Evolutionary conservation across 2,329 filamentous ascomycete genomes (phyloP).

Genomic region (Cladosporium sp.): DNA sequence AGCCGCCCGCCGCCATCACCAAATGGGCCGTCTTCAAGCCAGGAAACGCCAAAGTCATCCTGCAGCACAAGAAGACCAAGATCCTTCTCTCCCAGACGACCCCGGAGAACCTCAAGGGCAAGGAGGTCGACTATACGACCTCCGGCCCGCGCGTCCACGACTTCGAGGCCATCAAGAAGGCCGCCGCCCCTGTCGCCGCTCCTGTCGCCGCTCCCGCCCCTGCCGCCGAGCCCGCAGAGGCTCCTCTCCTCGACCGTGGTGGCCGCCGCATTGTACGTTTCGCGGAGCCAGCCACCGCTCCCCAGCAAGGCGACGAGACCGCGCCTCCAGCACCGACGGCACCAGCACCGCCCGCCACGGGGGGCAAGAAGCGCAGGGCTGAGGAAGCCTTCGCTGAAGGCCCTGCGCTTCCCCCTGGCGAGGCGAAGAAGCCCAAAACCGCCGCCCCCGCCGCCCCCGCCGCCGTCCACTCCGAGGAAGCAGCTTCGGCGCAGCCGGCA

Average conservation of each 20-base stretch:
- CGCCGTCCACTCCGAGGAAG: not conserved
- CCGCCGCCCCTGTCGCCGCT: not conserved
- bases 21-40: slow-evolving; percentile 17
- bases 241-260: slow-evolving; percentile 3
- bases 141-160: slow-evolving; percentile 20
- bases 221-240: too few relatives aligned
- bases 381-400: not conserved
- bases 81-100: slow-evolving; percentile 16
- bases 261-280: too few relatives aligned
- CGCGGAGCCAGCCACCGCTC: too few relatives aligned
- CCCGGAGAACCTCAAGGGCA: slow-evolving; percentile 13
- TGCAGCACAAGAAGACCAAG: slow-evolving; percentile 19
- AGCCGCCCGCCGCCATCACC: slow-evolving; percentile 11
- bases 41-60: slow-evolving; percentile 22
- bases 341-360: not conserved
- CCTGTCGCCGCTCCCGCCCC: not conserved
- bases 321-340: not conserved
- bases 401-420: not conserved
- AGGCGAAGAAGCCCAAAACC: not conserved
- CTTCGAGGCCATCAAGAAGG: slow-evolving; percentile 5
- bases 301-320: too few relatives aligned
- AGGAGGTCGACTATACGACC: slow-evolving; percentile 19
- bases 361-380: slow-evolving; percentile 1
- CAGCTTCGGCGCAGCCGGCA: not conserved
- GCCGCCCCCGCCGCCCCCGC: not conserved